Conservation (phyloP, 768 basidiomycete genomes). For the Podaxis sp. region DNA sequence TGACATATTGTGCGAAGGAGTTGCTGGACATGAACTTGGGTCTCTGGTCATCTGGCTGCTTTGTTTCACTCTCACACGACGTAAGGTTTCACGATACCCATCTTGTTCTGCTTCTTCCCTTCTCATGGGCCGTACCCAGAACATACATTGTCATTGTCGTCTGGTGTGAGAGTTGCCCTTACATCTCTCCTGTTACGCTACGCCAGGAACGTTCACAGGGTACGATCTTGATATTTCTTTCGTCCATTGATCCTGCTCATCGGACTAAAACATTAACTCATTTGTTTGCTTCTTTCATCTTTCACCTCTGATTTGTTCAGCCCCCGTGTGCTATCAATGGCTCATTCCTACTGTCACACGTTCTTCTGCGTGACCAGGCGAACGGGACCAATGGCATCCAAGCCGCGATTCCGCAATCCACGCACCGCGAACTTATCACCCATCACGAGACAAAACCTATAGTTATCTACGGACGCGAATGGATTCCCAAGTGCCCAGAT, state of each 20-base stretch:
- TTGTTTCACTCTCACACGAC: constrained; percentile 36
- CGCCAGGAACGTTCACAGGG: constrained; percentile 1
- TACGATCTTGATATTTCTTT: constrained; percentile 1
- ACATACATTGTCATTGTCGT: constrained; percentile 5
- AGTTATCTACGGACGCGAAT: constrained; percentile 11
- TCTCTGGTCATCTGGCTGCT: constrained; percentile 40
- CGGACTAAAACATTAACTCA: not conserved
- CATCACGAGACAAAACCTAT: constrained; percentile 2
- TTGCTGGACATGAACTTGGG: constrained; percentile 22
- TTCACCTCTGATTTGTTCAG: not conserved
- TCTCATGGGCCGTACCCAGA: constrained; percentile 12
- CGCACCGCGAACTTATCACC: not conserved
- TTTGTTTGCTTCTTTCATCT: not conserved
- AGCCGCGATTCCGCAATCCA: not conserved
- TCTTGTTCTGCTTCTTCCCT: constrained; percentile 9
- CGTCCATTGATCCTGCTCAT: constrained; percentile 4
- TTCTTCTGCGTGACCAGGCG: not conserved
- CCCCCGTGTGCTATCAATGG: not conserved
- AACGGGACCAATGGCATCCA: not conserved
- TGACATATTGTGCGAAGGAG: constrained; percentile 5
- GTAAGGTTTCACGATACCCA: constrained; percentile 28
- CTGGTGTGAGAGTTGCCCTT: constrained; percentile 1
- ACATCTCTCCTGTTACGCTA: constrained; percentile 2
- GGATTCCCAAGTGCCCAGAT: constrained; percentile 31
- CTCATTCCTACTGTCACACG: not conserved